These are phyloP conservation scores for Mycosphaerelloides madeirae DNA, from an alignment of 2,329 filamentous ascomycete genomes.

Conservation along the genomic window DNA sequence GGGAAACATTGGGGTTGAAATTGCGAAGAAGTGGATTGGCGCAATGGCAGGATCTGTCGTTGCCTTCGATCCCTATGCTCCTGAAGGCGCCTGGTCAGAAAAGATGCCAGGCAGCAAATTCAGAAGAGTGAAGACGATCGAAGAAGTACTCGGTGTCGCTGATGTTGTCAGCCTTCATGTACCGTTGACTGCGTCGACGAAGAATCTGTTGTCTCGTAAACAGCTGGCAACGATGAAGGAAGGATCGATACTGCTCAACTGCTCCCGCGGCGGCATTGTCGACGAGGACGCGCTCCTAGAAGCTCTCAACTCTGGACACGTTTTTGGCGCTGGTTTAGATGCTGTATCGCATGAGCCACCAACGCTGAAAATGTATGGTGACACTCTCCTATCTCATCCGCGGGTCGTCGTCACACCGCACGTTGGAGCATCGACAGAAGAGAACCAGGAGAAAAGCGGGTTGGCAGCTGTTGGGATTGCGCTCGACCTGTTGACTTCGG, in stretches of 20 bases:
- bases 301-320: conserved; percentile 22
- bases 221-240: conserved; percentile 29
- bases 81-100: conserved; percentile 21
- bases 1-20: conserved; percentile 34
- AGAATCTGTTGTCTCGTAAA: conserved; percentile 28
- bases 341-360: conserved; percentile 31
- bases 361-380: conserved; percentile 23
- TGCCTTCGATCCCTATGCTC: conserved; percentile 35
- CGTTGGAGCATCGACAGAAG: conserved; percentile 43
- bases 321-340: conserved; percentile 33
- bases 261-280: conserved; percentile 33
- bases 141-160: conserved; percentile 29
- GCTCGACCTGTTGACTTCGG: conserved; percentile 12
- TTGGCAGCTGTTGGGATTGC: conserved; percentile 34
- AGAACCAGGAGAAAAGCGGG: conserved; percentile 36
- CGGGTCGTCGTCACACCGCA: conserved; percentile 42
- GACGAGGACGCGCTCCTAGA: conserved; percentile 29
- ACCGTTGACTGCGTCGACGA: conserved; percentile 29
- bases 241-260: conserved; percentile 32
- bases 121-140: conserved; percentile 25
- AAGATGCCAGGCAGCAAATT: conserved; percentile 16
- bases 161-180: conserved; percentile 36
- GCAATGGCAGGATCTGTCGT: conserved; percentile 31
- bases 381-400: conserved; percentile 20
- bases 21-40: conserved; percentile 35